Evolutionary conservation across 306 rosid genomes (phyloP).

Genomic region (Dalbergia oliveri): DNA sequence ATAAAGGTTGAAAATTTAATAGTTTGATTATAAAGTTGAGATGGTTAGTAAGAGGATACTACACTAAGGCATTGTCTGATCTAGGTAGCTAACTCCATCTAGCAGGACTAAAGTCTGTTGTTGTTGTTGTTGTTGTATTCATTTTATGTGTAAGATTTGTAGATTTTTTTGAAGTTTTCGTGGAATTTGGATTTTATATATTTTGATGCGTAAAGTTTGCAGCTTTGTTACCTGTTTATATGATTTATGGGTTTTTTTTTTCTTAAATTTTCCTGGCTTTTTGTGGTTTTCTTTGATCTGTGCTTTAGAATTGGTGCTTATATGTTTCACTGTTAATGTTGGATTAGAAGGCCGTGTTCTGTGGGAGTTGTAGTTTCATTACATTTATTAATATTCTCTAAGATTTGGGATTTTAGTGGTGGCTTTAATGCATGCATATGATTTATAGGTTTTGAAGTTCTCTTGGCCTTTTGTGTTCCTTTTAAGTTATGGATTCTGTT

Average conservation of each 20-base stretch:
- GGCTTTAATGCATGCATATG: constrained; percentile 1
- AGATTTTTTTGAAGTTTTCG: background rate
- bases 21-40: background rate
- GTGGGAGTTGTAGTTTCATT: constrained; percentile 12
- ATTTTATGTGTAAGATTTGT: background rate
- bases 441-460: constrained; percentile 25
- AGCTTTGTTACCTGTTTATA: background rate
- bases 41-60: background rate
- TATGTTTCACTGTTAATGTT: constrained; percentile 23
- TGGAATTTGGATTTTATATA: background rate
- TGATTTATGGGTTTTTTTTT: background rate
- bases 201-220: background rate
- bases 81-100: background rate
- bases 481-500: constrained; percentile 32
- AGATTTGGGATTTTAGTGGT: constrained; percentile 28
- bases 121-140: background rate
- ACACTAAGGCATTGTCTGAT: background rate
- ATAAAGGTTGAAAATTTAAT: background rate
- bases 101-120: background rate
- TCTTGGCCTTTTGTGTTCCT: constrained; percentile 2
- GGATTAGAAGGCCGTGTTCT: constrained; percentile 20
- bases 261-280: background rate
- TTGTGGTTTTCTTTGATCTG: constrained; percentile 10
- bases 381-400: constrained; percentile 9
- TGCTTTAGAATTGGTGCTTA: background rate